Base-by-base conservation (phyloP, 2,329 filamentous ascomycete genomes). In the Mycosphaerella arachidis region DNA sequence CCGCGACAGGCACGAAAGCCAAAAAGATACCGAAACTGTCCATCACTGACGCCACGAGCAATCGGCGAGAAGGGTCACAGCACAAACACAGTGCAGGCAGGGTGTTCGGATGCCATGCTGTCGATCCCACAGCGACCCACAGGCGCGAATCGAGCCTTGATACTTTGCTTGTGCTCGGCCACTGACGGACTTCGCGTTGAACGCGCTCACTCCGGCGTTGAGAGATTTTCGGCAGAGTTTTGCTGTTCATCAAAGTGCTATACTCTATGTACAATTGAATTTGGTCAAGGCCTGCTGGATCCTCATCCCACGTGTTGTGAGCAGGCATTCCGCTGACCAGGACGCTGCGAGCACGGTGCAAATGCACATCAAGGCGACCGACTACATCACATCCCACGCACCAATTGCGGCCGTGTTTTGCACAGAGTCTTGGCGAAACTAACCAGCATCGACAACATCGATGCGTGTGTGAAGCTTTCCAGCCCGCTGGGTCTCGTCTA, bases 401-500 rank as follows among this genome's bases (percentile, higher is more conserved):
- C 46, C 46, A 20, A 27, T 31, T 16, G 46, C 46, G 46, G 46
- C 46, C 24, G 29, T 24, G 13, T 48, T 31, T 16, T 24, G 35
- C 51, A 53, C 16, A 53, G 16, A 53, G 9, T 12, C 12, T 30
- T 5, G 30, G 27, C 27, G 37, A 20, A 20, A 31, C 37, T 30
- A 50, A 6, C n/a, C 46, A 50, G 18, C 29, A 8, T 29, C 46
- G 3, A 50, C 40, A 43, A 16, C 40, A 43, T 18, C 40, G 40
- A 43, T 18, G 53, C 40, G 40, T 46, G 45, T 46, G 53, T 35
- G 24, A 55, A 55, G 53, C 53, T 55, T 30, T 20, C 12, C 40
- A 8, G 37, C 40, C 20, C 13, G 27, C 40, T 18, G 31, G 3
- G 40, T 43, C 18, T n/a, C 40, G 1, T 43, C 16, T 18, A 53